phyloP scores from a whole-genome alignment of 345 rosid genomes.

The Syzygium jambos region DNA sequence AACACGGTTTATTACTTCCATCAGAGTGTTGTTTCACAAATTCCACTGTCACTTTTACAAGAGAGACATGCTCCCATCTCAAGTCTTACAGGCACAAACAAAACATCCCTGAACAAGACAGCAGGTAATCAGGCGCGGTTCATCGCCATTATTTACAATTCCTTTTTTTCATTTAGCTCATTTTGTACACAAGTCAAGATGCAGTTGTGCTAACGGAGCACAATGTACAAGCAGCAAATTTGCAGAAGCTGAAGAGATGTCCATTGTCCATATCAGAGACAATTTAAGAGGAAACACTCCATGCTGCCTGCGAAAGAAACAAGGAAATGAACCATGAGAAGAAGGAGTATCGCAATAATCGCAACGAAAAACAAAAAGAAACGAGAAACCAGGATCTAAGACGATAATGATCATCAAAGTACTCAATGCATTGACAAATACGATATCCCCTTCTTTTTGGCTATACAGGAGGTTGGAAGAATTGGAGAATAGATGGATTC shows the following conservation, averaged over 20 bases:
- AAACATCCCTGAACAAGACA: background rate
- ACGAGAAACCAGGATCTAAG: background rate
- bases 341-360: background rate
- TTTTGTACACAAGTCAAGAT: background rate
- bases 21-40: background rate
- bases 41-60: background rate
- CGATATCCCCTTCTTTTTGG: background rate
- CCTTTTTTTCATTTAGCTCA: background rate
- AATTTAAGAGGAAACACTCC: background rate
- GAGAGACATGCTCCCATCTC: background rate
- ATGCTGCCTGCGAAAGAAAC: background rate
- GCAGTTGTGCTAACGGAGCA: background rate
- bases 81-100: background rate
- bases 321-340: background rate
- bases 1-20: background rate
- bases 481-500: background rate
- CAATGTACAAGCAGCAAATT: background rate
- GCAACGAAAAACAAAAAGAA: background rate
- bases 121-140: background rate
- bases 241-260: background rate
- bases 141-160: background rate
- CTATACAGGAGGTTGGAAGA: background rate
- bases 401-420: background rate
- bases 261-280: background rate
- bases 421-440: background rate